Conservation (phyloP, 768 basidiomycete genomes). For the Hydnomerulius pinastri region DNA sequence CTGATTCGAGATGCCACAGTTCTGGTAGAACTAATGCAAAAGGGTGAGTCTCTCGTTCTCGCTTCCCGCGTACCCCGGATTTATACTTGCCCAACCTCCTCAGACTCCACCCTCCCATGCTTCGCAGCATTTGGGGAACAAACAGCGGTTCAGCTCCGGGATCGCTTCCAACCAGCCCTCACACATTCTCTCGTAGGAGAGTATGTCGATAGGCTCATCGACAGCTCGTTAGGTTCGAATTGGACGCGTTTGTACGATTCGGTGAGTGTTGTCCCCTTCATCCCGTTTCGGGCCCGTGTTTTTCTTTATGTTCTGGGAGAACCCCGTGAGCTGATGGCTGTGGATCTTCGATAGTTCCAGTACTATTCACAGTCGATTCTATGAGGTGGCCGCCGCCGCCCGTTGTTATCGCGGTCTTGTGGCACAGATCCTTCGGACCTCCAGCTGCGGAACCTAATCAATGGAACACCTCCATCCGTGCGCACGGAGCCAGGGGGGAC, state of each 20-base stretch:
- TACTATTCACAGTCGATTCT: slow-evolving; percentile 93
- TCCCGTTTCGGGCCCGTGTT: no score
- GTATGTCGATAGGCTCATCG: slow-evolving; percentile 87
- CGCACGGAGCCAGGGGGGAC: background rate
- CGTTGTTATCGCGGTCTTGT: background rate
- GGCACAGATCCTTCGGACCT: slow-evolving; percentile 1
- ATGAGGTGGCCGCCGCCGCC: slow-evolving; percentile 32
- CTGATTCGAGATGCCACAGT: slow-evolving; percentile 43
- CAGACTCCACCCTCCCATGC: slow-evolving; percentile 89
- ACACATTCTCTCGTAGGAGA: slow-evolving; percentile 85
- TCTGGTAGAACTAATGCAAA: slow-evolving; percentile 97
- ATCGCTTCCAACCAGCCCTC: slow-evolving; percentile 90
- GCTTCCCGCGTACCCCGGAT: no score
- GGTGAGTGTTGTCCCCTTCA: slow-evolving; percentile 43
- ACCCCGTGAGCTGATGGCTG: no score
- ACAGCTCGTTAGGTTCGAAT: slow-evolving; percentile 86
- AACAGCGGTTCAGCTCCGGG: slow-evolving; percentile 84
- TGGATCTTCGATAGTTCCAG: slow-evolving; percentile 91
- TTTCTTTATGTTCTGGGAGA: no score
- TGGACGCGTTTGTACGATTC: slow-evolving; percentile 98
- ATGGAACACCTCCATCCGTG: background rate
- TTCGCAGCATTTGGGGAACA: slow-evolving; percentile 90
- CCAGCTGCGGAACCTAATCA: background rate
- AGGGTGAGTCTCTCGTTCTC: no score
- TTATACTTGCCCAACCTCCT: slow-evolving; percentile 1